Base-by-base conservation (phyloP, 257 asterid species). In the Nemophila menziesii region DNA sequence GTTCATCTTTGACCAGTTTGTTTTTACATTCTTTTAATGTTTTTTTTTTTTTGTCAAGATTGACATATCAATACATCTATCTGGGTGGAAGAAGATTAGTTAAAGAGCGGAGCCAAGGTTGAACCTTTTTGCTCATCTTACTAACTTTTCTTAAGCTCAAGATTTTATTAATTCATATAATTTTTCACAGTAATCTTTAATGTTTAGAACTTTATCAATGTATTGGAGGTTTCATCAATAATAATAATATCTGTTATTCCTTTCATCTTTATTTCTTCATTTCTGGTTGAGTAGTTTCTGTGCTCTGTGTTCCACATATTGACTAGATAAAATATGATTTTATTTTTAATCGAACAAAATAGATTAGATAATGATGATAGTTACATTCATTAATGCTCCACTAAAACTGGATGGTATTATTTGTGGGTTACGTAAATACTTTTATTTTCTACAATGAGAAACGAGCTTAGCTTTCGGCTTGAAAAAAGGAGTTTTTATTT, bases 91-190 rank as follows among this genome's bases (percentile, higher is more conserved):
- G 50, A 22, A 39, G 14, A 9, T 11, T 38, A 21, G 39, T 48
- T 10, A 44, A 23, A 20, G 43, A 29, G 48, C 10, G 51, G 16
- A 34, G 44, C 16, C 18, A 18, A 14, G n/a, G 33, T 38, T 15
- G 5, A 62, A 67, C 26, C 46, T 15, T 51, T 52, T 57, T 55
- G 54, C 51, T 58, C 61, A 44, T 54, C 37, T 55, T 20, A 33
- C 10, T 17, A 18, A 40, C 12, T 29, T 29, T 29, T 29, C 36
- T 29, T 5, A 13, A 29, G 1, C 12, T 29, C 5, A 7, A 47
- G 16, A 17, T 61, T 49, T 54, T 39, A 8, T 29, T 48, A 3
- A 20, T 46, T 39, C 33, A 11, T 44, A 9, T 16, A 0, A 11
- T 41, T 39, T 42, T 16, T 20, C 15, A 1, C 12, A 42, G 9